Evolutionary conservation across 257 asterid genomes (phyloP), one percentile per base, ranked within the genome.

Genomic region (Misopates orontium): DNA sequence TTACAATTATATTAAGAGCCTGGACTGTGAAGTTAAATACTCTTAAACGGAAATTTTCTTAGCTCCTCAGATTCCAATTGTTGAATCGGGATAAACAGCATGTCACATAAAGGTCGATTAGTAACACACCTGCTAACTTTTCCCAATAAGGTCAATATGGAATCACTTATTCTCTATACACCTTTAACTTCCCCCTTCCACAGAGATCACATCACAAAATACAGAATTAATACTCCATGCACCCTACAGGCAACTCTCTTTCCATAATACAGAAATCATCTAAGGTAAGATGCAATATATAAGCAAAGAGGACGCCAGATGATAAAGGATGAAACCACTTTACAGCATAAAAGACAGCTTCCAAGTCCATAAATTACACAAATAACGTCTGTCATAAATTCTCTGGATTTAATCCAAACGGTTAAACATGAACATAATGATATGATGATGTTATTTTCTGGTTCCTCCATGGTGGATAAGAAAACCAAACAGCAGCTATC

Each of bases 251-350:
- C 0, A 40, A 39, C 32, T 25, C 19, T 49, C 18, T 28, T 49
- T 23, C 12, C 39, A 53, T 36, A 14, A 20, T 23, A 24, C 40
- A 57, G 31, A 23, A 69, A 25, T 39, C 50, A 40, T 40, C 25
- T 20, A 69, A 45, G 47, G 41, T 21, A 42, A 17, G 5, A 53
- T 39, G 54, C 32, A 32, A 17, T 8, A 22, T 25, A 19, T 36
- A 70, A 15, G 21, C 21, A 63, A 52, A 10, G 11, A 60, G 12
- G 21, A 40, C 12, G 71, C 55, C 28, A 67, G 56, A 53, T 31
- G 7, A 55, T 24, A 24, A 25, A 13, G 28, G 10, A 20, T 49
- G 39, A 40, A 28, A 60, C 50, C 21, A 39, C 18, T 40, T 1
- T 45, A 67, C 39, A 28, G 31, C 17, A 50, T 25, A 40, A 74